Evolutionary conservation across 345 rosid genomes (phyloP), one percentile per base, ranked within the genome.

Genomic region (Cardamine occulta): DNA sequence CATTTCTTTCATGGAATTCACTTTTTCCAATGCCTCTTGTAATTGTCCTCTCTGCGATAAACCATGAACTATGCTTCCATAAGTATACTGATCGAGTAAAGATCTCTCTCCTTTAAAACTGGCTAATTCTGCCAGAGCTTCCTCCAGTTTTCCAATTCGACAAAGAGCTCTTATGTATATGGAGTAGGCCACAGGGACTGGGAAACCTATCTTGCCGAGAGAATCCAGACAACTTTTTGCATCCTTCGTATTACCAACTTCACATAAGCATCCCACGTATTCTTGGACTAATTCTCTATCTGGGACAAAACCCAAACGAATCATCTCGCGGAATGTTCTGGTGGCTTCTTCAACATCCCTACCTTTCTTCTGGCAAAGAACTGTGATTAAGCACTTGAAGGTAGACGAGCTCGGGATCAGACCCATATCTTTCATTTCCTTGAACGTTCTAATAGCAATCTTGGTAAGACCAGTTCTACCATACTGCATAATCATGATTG

Each of bases 401-500:
- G 89, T 86, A 55, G 93, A 89, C 2, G 75, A 69, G 4, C 72
- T 84, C 6, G 93, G 91, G 7, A 54, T 58, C 68, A 54, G 80
- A 52, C 86, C 81, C 6, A 66, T 77, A 60, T 77, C 82, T 74
- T 89, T 87, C 98, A 93, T 91, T 80, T 93, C 93, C 31, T 68
- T 21, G 63, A 91, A 93, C 52, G 88, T 74, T 75, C 79, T 80
- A 31, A 88, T 63, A 57, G 93, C 93, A 9, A 89, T 89, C 37
- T 91, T 82, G 7, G 98, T 91, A 15, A 93, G 84, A 70, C 98
- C 97, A 3, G 83, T 81, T 78, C 92, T 84, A 44, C 97, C 98
- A 47, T 93, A 91, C 75, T 86, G 89, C 92, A 93, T 85, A 79
- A 89, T 87, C 90, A 93, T 86, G 83, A 93, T 91, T 62, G 88